Evolutionary conservation across 208 protist species (phyloP).

Genomic region (Angomonas ambiguus): DNA sequence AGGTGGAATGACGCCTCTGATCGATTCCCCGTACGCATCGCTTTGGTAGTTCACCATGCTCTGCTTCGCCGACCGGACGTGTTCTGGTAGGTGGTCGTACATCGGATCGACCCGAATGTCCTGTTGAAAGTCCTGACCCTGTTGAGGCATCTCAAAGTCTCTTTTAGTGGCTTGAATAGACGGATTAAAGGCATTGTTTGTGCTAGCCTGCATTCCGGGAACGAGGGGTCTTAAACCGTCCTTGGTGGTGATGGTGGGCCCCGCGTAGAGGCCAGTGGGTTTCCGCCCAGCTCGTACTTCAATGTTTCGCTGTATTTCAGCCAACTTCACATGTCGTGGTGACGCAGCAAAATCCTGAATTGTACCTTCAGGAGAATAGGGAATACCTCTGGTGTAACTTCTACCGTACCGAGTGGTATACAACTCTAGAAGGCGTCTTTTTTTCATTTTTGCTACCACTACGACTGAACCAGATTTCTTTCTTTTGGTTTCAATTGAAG

Average conservation of each 20-base stretch:
- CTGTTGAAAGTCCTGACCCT: slow-evolving; percentile 23
- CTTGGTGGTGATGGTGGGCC: slow-evolving; percentile 41
- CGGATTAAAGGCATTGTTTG: no score
- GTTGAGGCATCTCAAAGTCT: slow-evolving; percentile 15
- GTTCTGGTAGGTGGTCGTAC: slow-evolving; percentile 38
- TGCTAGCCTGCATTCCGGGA: slow-evolving; percentile 4
- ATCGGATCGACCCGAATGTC: slow-evolving; percentile 41
- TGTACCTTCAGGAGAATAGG: slow-evolving; percentile 54
- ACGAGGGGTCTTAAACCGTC: slow-evolving; percentile 33
- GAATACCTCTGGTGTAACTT: slow-evolving; percentile 27
- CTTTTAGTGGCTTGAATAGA: no score
- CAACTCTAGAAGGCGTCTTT: not conserved
- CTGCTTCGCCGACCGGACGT: slow-evolving; percentile 40
- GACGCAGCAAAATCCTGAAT: slow-evolving; percentile 69
- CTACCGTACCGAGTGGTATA: not conserved
- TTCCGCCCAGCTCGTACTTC: slow-evolving; percentile 32
- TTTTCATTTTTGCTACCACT: no score
- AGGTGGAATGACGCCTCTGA: slow-evolving; percentile 50
- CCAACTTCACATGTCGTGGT: slow-evolving; percentile 33
- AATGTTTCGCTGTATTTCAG: slow-evolving; percentile 50
- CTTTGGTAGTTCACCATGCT: slow-evolving; percentile 44
- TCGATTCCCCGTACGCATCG: slow-evolving; percentile 48
- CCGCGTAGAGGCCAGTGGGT: slow-evolving; percentile 39
- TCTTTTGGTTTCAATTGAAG: no score
- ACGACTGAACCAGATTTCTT: no score